Evolutionary conservation across 176 grass and related monocot genomes (phyloP), one percentile per base, ranked within the genome.

Genomic region (Eleusine indica): DNA sequence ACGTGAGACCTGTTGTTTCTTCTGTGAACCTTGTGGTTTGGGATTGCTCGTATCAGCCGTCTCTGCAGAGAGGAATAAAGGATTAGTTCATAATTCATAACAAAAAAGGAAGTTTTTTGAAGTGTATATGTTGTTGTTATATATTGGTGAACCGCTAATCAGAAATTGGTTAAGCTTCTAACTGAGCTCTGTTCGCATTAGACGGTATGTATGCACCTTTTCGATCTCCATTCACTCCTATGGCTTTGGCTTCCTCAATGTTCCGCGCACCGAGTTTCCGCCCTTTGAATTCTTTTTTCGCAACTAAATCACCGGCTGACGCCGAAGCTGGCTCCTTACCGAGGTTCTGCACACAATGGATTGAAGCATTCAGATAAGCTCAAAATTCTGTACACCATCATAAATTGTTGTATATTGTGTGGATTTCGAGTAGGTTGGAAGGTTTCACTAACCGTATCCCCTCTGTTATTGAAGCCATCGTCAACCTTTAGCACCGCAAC

Each of bases 181-280:
- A 61, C 2, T 9, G 21, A 25, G 57, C 19, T 61, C 32, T 35
- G 32, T 35, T 35, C 32, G 2, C 32, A 35, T 35, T 35, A 25
- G 25, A 25, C 25, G 25, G 32, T 35, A 35, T 35, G 14, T 61
- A 21, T 61, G 57, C 57, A 61, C 57, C 57, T 61, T 61, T 61
- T 25, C 9, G 2, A 22, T 22, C 21, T 22, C 21, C 57, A 22
- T 61, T 47, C 42, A 28, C 30, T 68, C 52, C 75, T 17, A 30
- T 46, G 29, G 21, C 21, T 70, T 71, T 44, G 11, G 38, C 42
- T 53, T 35, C 76, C 48, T 74, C 74, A 68, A 14, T 46, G 14
- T 39, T 66, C 57, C 21, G 18, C 49, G 6, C 83, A 11, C 72
- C 73, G 44, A 83, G 79, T 73, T 82, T 80, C 49, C 70, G 43